phyloP scores from a whole-genome alignment of 495 filamentous ascomycete species.

The Podospora didyma region DNA sequence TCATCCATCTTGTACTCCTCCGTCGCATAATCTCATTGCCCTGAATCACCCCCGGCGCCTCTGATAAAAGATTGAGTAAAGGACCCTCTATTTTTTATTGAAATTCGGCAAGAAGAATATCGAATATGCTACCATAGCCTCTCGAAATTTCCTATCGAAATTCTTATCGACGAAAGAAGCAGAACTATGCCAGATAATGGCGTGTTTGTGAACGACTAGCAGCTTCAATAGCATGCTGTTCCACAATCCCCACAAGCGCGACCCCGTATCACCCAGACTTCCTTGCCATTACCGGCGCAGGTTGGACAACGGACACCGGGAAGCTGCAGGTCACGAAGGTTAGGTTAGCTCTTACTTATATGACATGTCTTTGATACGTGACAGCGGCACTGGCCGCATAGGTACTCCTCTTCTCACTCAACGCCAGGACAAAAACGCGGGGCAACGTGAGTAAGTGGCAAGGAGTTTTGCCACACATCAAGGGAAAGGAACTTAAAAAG shows the following conservation, averaged over 20 bases:
- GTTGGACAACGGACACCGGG: slow-evolving; percentile 34
- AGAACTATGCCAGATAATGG: too few species aligned
- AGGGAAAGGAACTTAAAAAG: too few species aligned
- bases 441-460: background rate
- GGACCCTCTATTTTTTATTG: too few species aligned
- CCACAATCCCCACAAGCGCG: slow-evolving; percentile 32
- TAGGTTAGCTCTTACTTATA: slow-evolving; percentile 14
- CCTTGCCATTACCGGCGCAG: slow-evolving; percentile 34
- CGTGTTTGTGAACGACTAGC: too few species aligned
- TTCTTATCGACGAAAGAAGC: too few species aligned
- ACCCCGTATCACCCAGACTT: slow-evolving; percentile 41
- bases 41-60: background rate
- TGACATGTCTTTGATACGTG: slow-evolving; percentile 6
- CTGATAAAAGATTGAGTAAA: background rate
- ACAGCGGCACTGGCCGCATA: background rate
- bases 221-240: slow-evolving; percentile 21
- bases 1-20: too few species aligned
- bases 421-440: background rate
- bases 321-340: slow-evolving; percentile 8
- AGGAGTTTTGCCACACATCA: too few species aligned
- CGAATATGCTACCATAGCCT: too few species aligned
- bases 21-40: too few species aligned
- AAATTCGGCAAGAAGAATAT: too few species aligned
- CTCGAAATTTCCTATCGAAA: too few species aligned
- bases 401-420: background rate